These are phyloP conservation scores for Allium cepa DNA, from an alignment of 106 monocot genomes.

Conservation along the genomic window DNA sequence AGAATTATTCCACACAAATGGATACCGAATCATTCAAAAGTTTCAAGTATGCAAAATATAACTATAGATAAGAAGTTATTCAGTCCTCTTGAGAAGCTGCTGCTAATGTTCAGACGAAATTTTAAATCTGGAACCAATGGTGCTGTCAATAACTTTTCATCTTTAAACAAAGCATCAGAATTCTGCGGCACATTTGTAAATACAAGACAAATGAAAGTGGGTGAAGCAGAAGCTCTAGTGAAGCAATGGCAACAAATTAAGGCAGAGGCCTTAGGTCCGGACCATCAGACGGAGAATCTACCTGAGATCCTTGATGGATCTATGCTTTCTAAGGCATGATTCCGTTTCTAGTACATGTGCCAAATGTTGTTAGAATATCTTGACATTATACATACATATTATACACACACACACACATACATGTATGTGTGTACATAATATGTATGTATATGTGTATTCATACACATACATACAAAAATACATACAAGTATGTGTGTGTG, in stretches of 20 bases:
- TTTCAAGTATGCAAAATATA: constrained; percentile 7
- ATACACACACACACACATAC: no score
- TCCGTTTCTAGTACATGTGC: no score
- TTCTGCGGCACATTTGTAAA: constrained; percentile 8
- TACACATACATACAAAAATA: no score
- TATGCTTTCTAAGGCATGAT: constrained; percentile 78
- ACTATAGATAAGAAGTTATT: constrained; percentile 12
- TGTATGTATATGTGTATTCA: no score
- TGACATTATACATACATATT: no score
- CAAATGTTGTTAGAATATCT: no score
- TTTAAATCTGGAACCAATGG: constrained; percentile 19
- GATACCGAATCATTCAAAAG: constrained; percentile 12
- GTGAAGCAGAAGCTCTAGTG: constrained; percentile 80
- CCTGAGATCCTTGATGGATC: constrained; percentile 72
- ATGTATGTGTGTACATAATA: no score
- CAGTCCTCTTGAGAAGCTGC: constrained; percentile 26
- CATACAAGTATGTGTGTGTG: no score
- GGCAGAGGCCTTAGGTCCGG: constrained; percentile 80
- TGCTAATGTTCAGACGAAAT: constrained; percentile 19
- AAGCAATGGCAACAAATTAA: constrained; percentile 84
- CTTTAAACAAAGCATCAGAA: constrained; percentile 14
- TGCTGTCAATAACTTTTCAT: constrained; percentile 17
- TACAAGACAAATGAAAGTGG: constrained; percentile 46
- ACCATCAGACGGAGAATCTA: constrained; percentile 46
- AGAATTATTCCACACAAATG: constrained; percentile 12